Conservation (phyloP, 2,329 filamentous ascomycete genomes). For the Colletotrichum spaethianum region DNA sequence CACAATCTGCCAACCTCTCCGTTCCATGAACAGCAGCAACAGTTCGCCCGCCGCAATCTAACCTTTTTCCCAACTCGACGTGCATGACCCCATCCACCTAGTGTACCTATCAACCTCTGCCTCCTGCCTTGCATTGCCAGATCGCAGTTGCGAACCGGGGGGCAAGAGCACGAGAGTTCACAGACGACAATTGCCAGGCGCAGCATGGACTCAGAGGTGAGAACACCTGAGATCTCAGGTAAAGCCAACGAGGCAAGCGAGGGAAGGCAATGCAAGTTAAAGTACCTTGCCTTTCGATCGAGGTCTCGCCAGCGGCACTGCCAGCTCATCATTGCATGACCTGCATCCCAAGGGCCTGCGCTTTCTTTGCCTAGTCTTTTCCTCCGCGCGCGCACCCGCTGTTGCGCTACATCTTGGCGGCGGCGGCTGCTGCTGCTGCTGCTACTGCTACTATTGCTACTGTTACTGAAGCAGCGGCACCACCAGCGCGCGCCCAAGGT, state of each 20-base stretch:
- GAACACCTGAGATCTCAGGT: constrained; percentile 15
- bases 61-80: constrained; percentile 1
- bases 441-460: background rate
- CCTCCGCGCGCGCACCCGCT: constrained; percentile 50
- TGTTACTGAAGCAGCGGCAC: constrained; percentile 1
- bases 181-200: background rate
- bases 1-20: constrained; percentile 9
- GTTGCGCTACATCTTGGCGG: constrained; percentile 29
- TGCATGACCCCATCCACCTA: constrained; percentile 13
- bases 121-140: constrained; percentile 9
- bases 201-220: background rate
- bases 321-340: constrained; percentile 87
- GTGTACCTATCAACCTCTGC: background rate
- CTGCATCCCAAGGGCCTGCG: constrained; percentile 66
- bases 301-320: constrained; percentile 62
- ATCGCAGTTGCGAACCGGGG: constrained; percentile 21
- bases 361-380: constrained; percentile 52
- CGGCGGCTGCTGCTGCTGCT: constrained; percentile 7
- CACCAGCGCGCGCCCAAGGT: constrained; percentile 1
- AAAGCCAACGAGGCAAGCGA: constrained; percentile 1
- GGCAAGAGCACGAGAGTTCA: background rate
- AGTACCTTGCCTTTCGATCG: constrained; percentile 7
- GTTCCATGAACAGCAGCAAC: constrained; percentile 13
- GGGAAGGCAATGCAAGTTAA: background rate
- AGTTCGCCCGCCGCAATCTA: constrained; percentile 30